Percentiles rank a stretch among this genome's conserved stretches.
Evolutionary conservation across 2,329 filamentous ascomycete species (phyloP).

Genomic region (Zymoseptoria ardabiliae): DNA sequence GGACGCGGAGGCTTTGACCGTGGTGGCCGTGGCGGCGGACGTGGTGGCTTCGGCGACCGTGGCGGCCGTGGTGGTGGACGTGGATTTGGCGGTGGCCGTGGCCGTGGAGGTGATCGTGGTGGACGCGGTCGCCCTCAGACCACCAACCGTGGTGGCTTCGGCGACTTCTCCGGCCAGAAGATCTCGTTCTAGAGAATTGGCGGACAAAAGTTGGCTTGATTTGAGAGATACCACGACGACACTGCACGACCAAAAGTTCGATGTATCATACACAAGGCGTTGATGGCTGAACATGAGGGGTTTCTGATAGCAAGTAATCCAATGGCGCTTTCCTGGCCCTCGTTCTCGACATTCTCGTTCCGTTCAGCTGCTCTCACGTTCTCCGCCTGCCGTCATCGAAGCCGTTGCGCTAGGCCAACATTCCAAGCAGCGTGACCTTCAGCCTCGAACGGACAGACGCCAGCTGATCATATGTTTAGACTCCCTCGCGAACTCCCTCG

Average conservation of each 20-base stretch:
- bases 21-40: slow-evolving; percentile 28
- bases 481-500: neutral
- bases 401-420: neutral
- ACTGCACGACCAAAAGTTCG: neutral
- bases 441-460: neutral
- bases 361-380: neutral
- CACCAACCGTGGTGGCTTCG: slow-evolving; percentile 50
- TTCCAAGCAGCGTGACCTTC: neutral
- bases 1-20: slow-evolving; percentile 30
- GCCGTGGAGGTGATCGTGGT: slow-evolving; percentile 46
- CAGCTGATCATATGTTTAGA: neutral
- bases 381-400: neutral
- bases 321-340: neutral
- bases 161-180: slow-evolving; percentile 72
- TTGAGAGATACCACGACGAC: neutral
- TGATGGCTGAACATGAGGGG: neutral
- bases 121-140: slow-evolving; percentile 43
- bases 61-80: slow-evolving; percentile 47
- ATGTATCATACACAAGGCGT: neutral
- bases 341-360: neutral
- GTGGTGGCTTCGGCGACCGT: slow-evolving; percentile 39
- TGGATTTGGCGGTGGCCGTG: slow-evolving; percentile 44
- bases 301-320: neutral
- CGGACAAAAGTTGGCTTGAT: neutral
- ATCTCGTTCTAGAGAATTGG: slow-evolving; percentile 49